Evolutionary conservation across 345 rosid genomes (phyloP), one percentile per base, ranked within the genome.

Genomic region (Hibiscus trionum): DNA sequence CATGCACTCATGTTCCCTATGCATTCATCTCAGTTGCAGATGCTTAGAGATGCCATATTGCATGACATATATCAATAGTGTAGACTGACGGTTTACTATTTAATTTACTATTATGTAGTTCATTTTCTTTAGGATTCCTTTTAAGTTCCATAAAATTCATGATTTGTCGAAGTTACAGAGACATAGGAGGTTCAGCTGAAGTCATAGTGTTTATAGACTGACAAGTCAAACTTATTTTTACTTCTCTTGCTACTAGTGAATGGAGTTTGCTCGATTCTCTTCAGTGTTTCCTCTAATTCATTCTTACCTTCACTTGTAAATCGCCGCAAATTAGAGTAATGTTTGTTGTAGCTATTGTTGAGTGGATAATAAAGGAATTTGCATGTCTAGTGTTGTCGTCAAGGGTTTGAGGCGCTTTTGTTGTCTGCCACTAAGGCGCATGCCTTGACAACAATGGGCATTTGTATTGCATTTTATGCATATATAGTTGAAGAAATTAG

Each of bases 141-240:
- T 2, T 42, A 42, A 42, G 46, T 42, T 5, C 58, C 39, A 15
- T 49, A 9, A 47, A 37, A 3, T 66, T 33, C 17, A 47, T 67
- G 57, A 49, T 67, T 8, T 46, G 14, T 14, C 44, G 56, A 66
- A 47, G 57, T 49, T 67, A 47, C 39, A 67, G 58, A 67, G 17
- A 15, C 11, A 47, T 46, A 67, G 39, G 17, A 67, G 71, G 58
- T 67, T 67, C 39, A 67, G 39, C 57, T 67, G 21, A 47, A 67
- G 71, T 46, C 14, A 46, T 3, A 67, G 39, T 9, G 16, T 67
- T 47, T 26, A 14, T 8, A 1, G 39, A 26, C 24, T 47, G 71
- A 67, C 1, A 27, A 67, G 24, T 47, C 56, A 1, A 67, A 67
- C 31, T 47, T 15, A 67, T 67, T 67, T 67, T 42, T 49, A 47